Evolutionary conservation across 306 rosid genomes (phyloP).

Genomic region (Calophaca sinica): DNA sequence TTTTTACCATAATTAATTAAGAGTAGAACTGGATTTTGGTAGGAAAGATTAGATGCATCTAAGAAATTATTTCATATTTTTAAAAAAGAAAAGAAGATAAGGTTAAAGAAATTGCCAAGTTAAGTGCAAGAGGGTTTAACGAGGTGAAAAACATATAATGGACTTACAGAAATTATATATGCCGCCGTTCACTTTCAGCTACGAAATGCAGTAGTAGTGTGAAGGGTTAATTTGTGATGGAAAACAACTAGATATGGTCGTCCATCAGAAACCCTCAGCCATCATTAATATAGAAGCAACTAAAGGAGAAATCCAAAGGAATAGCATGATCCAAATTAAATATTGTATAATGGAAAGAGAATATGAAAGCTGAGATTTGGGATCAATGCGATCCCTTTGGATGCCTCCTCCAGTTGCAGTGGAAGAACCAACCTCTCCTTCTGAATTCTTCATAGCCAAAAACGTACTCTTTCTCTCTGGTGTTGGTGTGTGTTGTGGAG

Average conservation of each 20-base stretch:
- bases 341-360: not conserved
- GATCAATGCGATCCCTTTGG: constrained; percentile 65
- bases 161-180: constrained; percentile 34
- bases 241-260: too few relatives aligned
- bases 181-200: not conserved
- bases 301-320: constrained; percentile 53
- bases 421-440: constrained; percentile 28
- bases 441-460: constrained; percentile 1
- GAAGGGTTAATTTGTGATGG: too few relatives aligned
- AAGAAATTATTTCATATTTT: not conserved
- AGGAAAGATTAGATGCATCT: not conserved
- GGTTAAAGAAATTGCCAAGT: too few relatives aligned
- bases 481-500: not conserved
- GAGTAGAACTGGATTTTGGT: not conserved
- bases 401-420: constrained; percentile 54
- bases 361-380: constrained; percentile 22
- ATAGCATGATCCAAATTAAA: constrained; percentile 52
- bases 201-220: constrained; percentile 25
- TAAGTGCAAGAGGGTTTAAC: not conserved
- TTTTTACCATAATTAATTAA: constrained; percentile 1
- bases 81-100: not conserved
- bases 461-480: not conserved
- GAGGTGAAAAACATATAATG: not conserved
- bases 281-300: constrained; percentile 37
- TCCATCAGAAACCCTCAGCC: not conserved